Percentiles rank a stretch among this genome's conserved stretches.
phyloP scores from a whole-genome alignment of 129 eudicot species.

The Centrapalus pauciflorus region DNA sequence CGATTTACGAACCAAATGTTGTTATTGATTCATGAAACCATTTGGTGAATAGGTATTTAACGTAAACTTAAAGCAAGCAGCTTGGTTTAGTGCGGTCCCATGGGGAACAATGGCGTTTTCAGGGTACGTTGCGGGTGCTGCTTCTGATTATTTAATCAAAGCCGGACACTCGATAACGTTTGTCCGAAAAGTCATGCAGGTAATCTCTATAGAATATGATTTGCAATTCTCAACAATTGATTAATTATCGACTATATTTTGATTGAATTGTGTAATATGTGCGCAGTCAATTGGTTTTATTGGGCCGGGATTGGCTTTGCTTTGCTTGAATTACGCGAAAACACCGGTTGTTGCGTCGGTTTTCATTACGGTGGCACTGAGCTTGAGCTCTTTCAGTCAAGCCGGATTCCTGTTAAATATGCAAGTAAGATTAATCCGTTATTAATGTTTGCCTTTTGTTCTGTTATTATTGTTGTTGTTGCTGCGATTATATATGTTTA shows the following conservation, averaged over 20 bases:
- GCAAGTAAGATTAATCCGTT: conserved; percentile 52
- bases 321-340: conserved; percentile 73
- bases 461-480: neutral
- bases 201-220: conserved; percentile 17
- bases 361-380: conserved; percentile 69
- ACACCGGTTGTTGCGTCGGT: conserved; percentile 77
- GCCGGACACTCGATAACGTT: conserved; percentile 64
- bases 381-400: conserved; percentile 94
- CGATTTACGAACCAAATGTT: neutral
- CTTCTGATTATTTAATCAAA: conserved; percentile 77
- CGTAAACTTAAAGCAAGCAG: conserved; percentile 93
- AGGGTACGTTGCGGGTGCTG: conserved; percentile 87
- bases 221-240: neutral
- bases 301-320: conserved; percentile 90
- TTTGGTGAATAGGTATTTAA: conserved; percentile 54
- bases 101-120: conserved; percentile 99
- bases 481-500: neutral
- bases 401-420: conserved; percentile 96
- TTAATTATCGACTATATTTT: neutral
- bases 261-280: neutral
- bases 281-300: conserved; percentile 90
- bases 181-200: conserved; percentile 92
- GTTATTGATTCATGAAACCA: neutral
- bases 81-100: conserved; percentile 99
- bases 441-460: neutral